A percentile compares a stretch with the other conserved stretches of the same genome.
These are phyloP conservation scores for Tulasnella sp. DNA, from an alignment of 768 basidiomycete species.

Conservation along the genomic window DNA sequence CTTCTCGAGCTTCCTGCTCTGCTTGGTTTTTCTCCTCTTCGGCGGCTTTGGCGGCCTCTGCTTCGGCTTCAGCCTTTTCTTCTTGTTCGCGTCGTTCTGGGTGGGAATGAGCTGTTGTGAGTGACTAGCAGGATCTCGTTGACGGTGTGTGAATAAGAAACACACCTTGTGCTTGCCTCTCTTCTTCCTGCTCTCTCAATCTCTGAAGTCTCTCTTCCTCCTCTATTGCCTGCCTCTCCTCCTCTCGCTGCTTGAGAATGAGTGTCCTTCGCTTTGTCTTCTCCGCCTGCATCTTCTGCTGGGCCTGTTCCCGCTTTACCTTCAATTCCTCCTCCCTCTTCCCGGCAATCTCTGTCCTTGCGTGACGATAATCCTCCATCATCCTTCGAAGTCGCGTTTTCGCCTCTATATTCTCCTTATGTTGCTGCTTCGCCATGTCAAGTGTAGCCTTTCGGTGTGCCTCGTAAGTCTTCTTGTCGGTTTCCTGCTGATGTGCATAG, in stretches of 20 bases:
- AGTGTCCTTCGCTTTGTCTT: constrained; percentile 57
- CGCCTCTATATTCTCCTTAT: constrained; percentile 54
- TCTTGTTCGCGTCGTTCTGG: constrained; percentile 37
- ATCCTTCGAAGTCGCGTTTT: constrained; percentile 69
- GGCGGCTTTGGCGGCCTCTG: constrained; percentile 37
- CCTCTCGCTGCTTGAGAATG: constrained; percentile 48
- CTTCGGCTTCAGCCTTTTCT: constrained; percentile 37
- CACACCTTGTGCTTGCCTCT: constrained; percentile 24
- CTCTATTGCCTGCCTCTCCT: constrained; percentile 37
- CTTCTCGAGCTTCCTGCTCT: constrained; percentile 46
- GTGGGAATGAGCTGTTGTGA: too few relatives aligned
- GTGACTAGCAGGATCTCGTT: neutral
- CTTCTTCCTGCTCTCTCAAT: constrained; percentile 33
- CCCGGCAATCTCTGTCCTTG: constrained; percentile 42
- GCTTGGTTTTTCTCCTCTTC: constrained; percentile 48
- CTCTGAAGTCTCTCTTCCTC: constrained; percentile 30
- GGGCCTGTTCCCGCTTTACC: constrained; percentile 44
- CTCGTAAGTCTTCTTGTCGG: constrained; percentile 62
- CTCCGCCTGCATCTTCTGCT: constrained; percentile 69
- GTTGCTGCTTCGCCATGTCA: constrained; percentile 43
- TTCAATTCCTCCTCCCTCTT: constrained; percentile 57
- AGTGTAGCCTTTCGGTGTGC: constrained; percentile 44
- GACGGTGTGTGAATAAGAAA: neutral
- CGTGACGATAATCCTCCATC: constrained; percentile 50
- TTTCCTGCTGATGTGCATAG: constrained; percentile 73